A percentile compares a stretch with the other conserved stretches of the same genome.
Conservation (phyloP, 148 eudicot species). For the Selenicereus undatus region DNA sequence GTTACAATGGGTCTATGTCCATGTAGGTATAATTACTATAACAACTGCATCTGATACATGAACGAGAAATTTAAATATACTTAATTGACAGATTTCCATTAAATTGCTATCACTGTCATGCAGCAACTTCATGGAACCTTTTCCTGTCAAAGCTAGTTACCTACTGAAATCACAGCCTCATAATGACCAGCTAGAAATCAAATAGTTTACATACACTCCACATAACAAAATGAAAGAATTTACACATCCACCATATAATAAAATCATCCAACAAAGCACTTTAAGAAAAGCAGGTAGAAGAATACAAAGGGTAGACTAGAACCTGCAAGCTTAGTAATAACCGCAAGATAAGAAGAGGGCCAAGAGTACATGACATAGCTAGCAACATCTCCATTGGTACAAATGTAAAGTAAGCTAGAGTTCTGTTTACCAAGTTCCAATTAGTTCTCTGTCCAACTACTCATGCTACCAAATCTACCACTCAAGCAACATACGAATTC, state of each 20-base stretch:
- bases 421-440: conserved; percentile 64
- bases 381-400: conserved; percentile 49
- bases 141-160: neutral
- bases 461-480: too few species aligned
- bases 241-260: neutral
- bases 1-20: too few species aligned
- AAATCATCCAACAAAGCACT: neutral
- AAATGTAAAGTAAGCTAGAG: conserved; percentile 54
- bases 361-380: conserved; percentile 84
- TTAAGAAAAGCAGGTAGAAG: neutral
- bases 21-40: too few species aligned
- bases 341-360: conserved; percentile 71
- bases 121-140: neutral
- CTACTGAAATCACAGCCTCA: neutral
- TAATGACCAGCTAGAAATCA: neutral
- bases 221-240: neutral
- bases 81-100: too few species aligned
- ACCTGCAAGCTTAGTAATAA: conserved; percentile 91
- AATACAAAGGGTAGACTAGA: neutral
- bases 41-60: too few species aligned
- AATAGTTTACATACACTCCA: neutral
- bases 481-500: too few species aligned
- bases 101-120: too few species aligned
- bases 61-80: too few species aligned
- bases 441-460: too few species aligned